Conservation (phyloP, 495 filamentous ascomycete genomes). For the Penicillium turbatum region DNA sequence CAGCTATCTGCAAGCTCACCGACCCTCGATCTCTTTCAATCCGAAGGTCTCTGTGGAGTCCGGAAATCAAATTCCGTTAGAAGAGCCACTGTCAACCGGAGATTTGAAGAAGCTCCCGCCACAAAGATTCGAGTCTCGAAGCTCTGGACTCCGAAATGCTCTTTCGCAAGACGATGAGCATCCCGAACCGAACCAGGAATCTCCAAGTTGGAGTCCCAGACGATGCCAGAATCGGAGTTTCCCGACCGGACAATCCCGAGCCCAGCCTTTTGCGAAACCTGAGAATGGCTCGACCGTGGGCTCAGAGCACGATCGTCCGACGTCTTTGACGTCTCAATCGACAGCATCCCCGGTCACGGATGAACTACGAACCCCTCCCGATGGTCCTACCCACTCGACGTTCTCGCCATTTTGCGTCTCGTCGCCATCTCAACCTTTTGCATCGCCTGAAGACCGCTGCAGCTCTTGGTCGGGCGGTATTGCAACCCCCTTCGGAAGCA, state of each 20-base stretch:
- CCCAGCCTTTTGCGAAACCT: conserved; percentile 18
- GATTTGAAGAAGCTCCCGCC: conserved; percentile 23
- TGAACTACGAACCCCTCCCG: conserved; percentile 51
- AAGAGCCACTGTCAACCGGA: conserved; percentile 38
- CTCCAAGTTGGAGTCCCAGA: conserved; percentile 24
- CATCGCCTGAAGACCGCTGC: conserved; percentile 47
- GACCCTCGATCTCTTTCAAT: conserved; percentile 43
- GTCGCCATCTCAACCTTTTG: conserved; percentile 39
- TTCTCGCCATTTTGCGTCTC: conserved; percentile 51
- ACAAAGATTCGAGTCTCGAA: conserved; percentile 35
- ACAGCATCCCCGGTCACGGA: conserved; percentile 51
- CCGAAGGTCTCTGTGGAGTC: conserved; percentile 38
- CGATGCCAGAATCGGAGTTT: conserved; percentile 22
- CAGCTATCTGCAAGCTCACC: conserved; percentile 38
- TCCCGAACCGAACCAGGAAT: conserved; percentile 10
- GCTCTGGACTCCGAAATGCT: conserved; percentile 39
- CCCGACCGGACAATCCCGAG: conserved; percentile 28
- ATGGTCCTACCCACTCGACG: conserved; percentile 42
- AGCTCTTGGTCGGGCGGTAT: conserved; percentile 41
- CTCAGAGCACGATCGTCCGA: conserved; percentile 40
- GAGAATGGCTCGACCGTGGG: conserved; percentile 20
- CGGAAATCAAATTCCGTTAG: conserved; percentile 33
- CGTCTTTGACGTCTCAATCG: conserved; percentile 58
- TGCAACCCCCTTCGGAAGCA: conserved; percentile 42
- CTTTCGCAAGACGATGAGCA: conserved; percentile 33